Evolutionary conservation across 805 yeast species (phyloP), one percentile per base, ranked within the genome.

Genomic region (Kurtzmaniella fragi): DNA sequence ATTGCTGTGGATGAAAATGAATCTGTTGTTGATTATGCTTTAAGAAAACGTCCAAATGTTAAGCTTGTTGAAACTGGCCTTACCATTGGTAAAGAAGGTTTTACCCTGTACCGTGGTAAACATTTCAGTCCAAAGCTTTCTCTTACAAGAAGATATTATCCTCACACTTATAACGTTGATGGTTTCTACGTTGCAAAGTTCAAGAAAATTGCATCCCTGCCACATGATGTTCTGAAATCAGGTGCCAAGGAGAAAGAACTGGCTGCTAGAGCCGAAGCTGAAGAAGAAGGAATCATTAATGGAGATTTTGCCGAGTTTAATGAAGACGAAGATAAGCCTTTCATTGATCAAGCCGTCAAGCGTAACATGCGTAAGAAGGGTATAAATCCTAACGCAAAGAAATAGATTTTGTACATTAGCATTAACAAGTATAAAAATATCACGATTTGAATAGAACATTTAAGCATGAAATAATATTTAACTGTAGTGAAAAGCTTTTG

Each of bases 1-100:
- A 93, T 93, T 43, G 95, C 95, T 54, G 97, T 93, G 35, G 99
- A 93, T 54, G 99, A 93, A 68, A 90, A 93, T 64, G 99, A 93
- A 69, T 84, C 96, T 16, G 99, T 93, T 41, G 96, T 93, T n/a
- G 96, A 91, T 64, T 93, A 93, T 56, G 98, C 96, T 17, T 75
- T 93, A 52, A 80, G 95, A 60, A 91, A 93, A 62, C 81, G 99
- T 60, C 96, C 98, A 28, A 93, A 93, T 56, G 97, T 93, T 32
- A 87, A 84, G 61, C 77, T 93, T 33, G 97, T 93, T 10, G 97
- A 91, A 11, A 77, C 97, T 17, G 95, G 91, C 11, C 75, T 93
- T 49, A 85, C 80, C 42, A 93, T 93, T 46, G 99, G 99, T 64
- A 89, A 88, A 57, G 95, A 87, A 53, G 99, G 98, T 5, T 93